Base-by-base conservation (phyloP, 2,329 filamentous ascomycete species). In the Sphaerulina populicola region DNA sequence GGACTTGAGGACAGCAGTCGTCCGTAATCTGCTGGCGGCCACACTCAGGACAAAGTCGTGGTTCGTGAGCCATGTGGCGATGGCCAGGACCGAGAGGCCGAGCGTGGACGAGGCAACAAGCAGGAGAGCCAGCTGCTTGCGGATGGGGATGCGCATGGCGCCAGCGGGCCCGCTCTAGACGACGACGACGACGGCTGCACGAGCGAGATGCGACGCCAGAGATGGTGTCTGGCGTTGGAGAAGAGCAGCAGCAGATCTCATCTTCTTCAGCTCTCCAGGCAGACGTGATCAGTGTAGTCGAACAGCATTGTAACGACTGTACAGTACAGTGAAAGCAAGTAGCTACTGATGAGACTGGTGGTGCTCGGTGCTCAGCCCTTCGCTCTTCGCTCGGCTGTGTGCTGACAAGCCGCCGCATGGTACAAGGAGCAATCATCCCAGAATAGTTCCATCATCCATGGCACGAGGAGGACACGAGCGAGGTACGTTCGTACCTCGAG, bases 1-100 rank as follows among this genome's bases (percentile, higher is more conserved):
- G n/a, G 90, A 85, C 69, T 95, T 95, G 65, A 95, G 81, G 4
- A 86, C 89, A 6, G 90, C 90, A 1, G 88, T 87, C 55, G 94
- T 76, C 23, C 82, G 74, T 39, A 96, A 79, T 45, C 82, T 79
- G 46, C 56, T 53, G 4, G 66, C 73, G 66, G 75, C 73, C 50
- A 83, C 74, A 48, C 66, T 67, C 18, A 81, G 71, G n/a, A 84
- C 78, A 59, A 83, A 82, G 53, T 74, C 71, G 62, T 81, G 77
- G 59, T 80, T 83, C 49, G 80, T 80, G 55, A 74, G 65, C 73
- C 73, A 76, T 65, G 83, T 87, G 59, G 89, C 87, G 56, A 94
- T 79, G n/a, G 88, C 81, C 54, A 95, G 77, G 52, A 94, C 81
- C 51, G 84, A 81, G 56, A 95, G 77, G 47, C 85, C 83, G 51